phyloP scores from a whole-genome alignment of 208 protist genomes.

The Crithidia acanthocephali region DNA sequence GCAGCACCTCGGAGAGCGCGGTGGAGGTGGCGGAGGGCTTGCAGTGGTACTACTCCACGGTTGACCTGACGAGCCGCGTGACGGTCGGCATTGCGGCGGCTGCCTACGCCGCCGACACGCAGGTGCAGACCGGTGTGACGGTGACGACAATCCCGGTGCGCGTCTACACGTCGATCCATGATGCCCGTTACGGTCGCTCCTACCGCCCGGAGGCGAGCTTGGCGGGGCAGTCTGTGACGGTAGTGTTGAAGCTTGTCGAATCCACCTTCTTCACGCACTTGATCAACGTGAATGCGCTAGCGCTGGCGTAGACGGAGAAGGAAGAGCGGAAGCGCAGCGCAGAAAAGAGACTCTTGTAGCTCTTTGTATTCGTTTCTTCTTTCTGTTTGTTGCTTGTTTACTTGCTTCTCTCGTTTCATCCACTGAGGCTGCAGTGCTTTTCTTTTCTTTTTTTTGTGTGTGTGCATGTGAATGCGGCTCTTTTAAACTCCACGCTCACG shows the following conservation, averaged over 20 bases:
- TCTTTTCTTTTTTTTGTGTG: no score
- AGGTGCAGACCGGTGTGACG: constrained; percentile 10
- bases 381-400: no score
- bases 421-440: no score
- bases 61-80: constrained; percentile 25
- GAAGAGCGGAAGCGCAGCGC: not conserved
- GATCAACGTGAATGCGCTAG: constrained; percentile 26
- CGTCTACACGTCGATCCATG: constrained; percentile 27
- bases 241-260: constrained; percentile 37
- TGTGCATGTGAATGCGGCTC: no score
- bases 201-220: constrained; percentile 30
- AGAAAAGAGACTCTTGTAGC: not conserved
- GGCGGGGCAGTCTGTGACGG: constrained; percentile 29
- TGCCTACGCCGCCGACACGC: constrained; percentile 27
- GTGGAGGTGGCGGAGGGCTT: constrained; percentile 24
- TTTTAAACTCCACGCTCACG: no score
- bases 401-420: no score
- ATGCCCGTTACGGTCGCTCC: constrained; percentile 18
- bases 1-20: constrained; percentile 17
- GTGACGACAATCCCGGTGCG: constrained; percentile 37
- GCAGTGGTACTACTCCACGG: constrained; percentile 40
- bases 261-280: constrained; percentile 49
- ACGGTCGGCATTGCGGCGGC: constrained; percentile 34
- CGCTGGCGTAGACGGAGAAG: constrained; percentile 11
- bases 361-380: not conserved